Evolutionary conservation across 2,329 filamentous ascomycete species (phyloP).

Genomic region (Epichloe baconii): DNA sequence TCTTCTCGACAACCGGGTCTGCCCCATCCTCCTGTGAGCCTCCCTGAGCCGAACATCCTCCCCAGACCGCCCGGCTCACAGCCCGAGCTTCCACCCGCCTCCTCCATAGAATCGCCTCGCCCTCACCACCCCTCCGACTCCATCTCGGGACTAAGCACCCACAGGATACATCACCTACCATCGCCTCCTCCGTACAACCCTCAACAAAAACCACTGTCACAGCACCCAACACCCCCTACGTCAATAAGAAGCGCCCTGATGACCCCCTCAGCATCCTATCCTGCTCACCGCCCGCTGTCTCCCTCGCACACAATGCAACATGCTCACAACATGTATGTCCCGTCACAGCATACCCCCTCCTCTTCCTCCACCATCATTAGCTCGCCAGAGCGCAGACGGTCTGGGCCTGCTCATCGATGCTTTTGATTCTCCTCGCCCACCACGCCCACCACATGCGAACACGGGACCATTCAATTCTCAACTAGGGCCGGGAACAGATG

Average conservation of each 20-base stretch:
- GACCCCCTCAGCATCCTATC: constrained; percentile 10
- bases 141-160: neutral
- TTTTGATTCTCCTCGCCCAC: constrained; percentile 21
- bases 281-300: constrained; percentile 8
- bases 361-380: constrained; percentile 1
- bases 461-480: constrained; percentile 5
- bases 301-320: constrained; percentile 5
- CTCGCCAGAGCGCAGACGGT: constrained; percentile 17
- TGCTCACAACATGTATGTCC: constrained; percentile 5
- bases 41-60: constrained; percentile 9
- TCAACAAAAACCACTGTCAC: constrained; percentile 2
- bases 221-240: constrained; percentile 8
- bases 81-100: constrained; percentile 9
- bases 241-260: constrained; percentile 9
- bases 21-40: constrained; percentile 4
- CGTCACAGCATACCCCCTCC: constrained; percentile 7
- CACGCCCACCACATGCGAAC: constrained; percentile 6
- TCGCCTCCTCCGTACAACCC: constrained; percentile 5
- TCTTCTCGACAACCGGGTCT: neutral
- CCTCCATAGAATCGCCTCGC: constrained; percentile 7
- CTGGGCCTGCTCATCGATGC: constrained; percentile 29
- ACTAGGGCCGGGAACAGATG: constrained; percentile 27
- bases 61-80: constrained; percentile 11
- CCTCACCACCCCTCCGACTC: constrained; percentile 3
- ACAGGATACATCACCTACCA: constrained; percentile 1